Percentiles rank a stretch among this genome's conserved stretches.
phyloP scores from a whole-genome alignment of 1,139 yeast genomes.

The Candida tetrigidarum region DNA sequence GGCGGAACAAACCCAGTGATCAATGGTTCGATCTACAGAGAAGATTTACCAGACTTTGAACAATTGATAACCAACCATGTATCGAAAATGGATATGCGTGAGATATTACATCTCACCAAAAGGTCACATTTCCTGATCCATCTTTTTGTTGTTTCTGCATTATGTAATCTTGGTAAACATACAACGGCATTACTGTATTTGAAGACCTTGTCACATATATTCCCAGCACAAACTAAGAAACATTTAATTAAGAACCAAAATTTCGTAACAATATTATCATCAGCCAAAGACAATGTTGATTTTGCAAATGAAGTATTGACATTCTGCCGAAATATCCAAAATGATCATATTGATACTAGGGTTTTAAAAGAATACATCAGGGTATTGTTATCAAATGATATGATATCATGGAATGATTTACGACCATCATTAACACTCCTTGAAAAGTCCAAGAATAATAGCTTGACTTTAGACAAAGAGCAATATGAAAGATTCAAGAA shows the following conservation, averaged over 20 bases:
- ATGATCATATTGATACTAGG: neutral
- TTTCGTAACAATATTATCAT: conserved; percentile 11
- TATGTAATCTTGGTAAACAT: conserved; percentile 30
- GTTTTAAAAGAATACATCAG: conserved; percentile 7
- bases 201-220: conserved; percentile 22
- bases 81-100: conserved; percentile 1
- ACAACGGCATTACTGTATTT: conserved; percentile 32
- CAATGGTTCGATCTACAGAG: conserved; percentile 27
- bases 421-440: neutral
- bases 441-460: neutral
- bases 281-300: neutral
- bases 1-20: conserved; percentile 26
- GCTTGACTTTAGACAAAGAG: conserved; percentile 2
- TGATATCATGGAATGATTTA: neutral
- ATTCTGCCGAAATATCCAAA: conserved; percentile 3
- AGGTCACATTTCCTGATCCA: conserved; percentile 30
- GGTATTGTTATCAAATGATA: conserved; percentile 5
- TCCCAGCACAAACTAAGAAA: conserved; percentile 13
- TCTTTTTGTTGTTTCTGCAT: conserved; percentile 29
- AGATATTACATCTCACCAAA: conserved; percentile 7
- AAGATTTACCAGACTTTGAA: conserved; percentile 38
- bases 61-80: conserved; percentile 21
- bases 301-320: conserved; percentile 5
- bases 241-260: conserved; percentile 11
- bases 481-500: conserved; percentile 5